phyloP scores from a whole-genome alignment of 2,329 filamentous ascomycete genomes.

The Pseudocercospora eumusae region DNA sequence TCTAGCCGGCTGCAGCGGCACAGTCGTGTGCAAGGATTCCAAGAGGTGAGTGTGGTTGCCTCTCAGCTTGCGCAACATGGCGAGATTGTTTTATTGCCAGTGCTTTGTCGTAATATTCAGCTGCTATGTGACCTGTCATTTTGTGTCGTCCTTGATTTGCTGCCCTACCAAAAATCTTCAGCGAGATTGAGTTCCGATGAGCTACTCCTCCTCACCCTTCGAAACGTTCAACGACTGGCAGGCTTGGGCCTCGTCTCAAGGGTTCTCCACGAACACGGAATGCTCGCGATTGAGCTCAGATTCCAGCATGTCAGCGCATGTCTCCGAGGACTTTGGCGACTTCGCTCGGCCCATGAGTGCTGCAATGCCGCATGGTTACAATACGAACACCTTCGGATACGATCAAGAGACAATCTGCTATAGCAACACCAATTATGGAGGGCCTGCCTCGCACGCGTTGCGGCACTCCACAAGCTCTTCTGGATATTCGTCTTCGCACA shows the following conservation, averaged over 20 bases:
- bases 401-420: neutral
- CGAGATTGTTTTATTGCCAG: conserved; percentile 8
- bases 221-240: conserved; percentile 10
- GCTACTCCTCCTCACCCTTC: conserved; percentile 4
- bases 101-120: neutral
- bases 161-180: neutral
- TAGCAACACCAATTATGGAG: neutral
- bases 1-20: conserved; percentile 23
- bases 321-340: neutral
- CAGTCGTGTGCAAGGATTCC: conserved; percentile 22
- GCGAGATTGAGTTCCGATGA: conserved; percentile 4
- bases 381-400: neutral
- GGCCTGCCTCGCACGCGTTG: neutral
- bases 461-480: neutral
- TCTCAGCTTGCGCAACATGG: conserved; percentile 12
- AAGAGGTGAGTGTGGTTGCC: conserved; percentile 10
- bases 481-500: neutral
- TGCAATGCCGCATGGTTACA: neutral
- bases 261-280: neutral
- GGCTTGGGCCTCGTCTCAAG: conserved; percentile 6
- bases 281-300: neutral
- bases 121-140: neutral
- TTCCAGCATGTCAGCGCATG: neutral
- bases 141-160: neutral
- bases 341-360: neutral